Conservation (phyloP, 352 stramenopile genomes). For the Pythium diclinum region DNA sequence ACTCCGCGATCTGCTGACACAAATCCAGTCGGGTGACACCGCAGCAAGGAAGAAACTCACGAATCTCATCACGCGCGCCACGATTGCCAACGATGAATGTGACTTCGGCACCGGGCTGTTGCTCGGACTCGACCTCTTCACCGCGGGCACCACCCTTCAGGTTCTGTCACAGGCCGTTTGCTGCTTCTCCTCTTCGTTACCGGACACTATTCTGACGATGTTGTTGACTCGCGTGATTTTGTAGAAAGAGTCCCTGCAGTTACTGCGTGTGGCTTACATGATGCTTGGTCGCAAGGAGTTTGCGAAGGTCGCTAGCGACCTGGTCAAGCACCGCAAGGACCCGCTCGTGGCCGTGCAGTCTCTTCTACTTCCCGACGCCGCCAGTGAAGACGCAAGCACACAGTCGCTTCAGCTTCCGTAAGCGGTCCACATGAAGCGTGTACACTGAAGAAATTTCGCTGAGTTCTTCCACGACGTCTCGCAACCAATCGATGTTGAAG, state of each 20-base stretch:
- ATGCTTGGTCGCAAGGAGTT: constrained; percentile 46
- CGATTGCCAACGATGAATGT: constrained; percentile 67
- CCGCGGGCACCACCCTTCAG: constrained; percentile 35
- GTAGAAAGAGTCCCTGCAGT: constrained; percentile 44
- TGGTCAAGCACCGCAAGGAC: constrained; percentile 34
- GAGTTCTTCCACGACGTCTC: constrained; percentile 4
- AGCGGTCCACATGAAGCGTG: background rate
- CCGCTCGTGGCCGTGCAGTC: constrained; percentile 8
- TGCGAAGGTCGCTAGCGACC: constrained; percentile 36
- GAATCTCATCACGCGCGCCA: constrained; percentile 58
- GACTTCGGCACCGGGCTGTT: constrained; percentile 65
- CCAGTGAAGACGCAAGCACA: background rate
- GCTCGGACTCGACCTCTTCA: constrained; percentile 62
- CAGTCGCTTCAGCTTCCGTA: constrained; percentile 6
- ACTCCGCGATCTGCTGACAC: constrained; percentile 34
- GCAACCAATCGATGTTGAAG: constrained; percentile 16
- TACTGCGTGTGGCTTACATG: constrained; percentile 53
- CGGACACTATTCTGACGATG: background rate
- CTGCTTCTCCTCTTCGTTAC: background rate
- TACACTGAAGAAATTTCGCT: background rate
- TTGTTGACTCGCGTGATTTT: background rate
- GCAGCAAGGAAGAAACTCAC: constrained; percentile 36
- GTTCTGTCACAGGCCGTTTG: constrained; percentile 16
- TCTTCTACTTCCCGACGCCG: constrained; percentile 9
- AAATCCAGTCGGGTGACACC: constrained; percentile 22